Conservation (phyloP, 2,329 filamentous ascomycete genomes). For the Alternaria sp. region DNA sequence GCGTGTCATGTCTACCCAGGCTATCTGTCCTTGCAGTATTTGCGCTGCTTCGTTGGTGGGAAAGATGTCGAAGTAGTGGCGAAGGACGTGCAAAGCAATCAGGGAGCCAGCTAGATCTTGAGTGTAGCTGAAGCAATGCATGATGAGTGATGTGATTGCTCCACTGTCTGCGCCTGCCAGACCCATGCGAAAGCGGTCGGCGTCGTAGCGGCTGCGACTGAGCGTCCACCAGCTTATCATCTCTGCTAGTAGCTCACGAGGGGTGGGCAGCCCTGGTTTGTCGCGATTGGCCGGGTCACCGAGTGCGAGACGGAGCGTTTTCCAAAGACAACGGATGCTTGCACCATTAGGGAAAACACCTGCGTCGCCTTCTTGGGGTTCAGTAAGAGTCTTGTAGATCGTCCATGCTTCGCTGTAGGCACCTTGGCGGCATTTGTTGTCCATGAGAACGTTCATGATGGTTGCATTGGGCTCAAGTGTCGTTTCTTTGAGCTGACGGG, state of each 20-base stretch:
- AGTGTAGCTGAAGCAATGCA: slow-evolving; percentile 45
- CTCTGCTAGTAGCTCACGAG: slow-evolving; percentile 40
- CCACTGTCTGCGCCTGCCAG: slow-evolving; percentile 29
- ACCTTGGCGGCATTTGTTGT: slow-evolving; percentile 37
- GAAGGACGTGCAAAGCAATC: slow-evolving; percentile 42
- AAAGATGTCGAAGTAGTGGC: slow-evolving; percentile 32
- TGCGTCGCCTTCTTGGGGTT: slow-evolving; percentile 17
- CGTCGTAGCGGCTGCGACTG: slow-evolving; percentile 31
- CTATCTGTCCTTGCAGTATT: slow-evolving; percentile 37
- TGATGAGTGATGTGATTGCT: slow-evolving; percentile 35
- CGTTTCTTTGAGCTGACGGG: slow-evolving; percentile 30
- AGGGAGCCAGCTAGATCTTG: slow-evolving; percentile 44
- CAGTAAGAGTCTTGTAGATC: slow-evolving; percentile 36
- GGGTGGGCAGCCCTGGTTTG: slow-evolving; percentile 33
- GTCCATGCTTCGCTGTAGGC: slow-evolving; percentile 38
- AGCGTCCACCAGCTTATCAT: slow-evolving; percentile 39
- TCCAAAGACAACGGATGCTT: slow-evolving; percentile 41
- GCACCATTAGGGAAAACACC: slow-evolving; percentile 41
- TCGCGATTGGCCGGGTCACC: slow-evolving; percentile 24
- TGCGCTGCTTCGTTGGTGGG: slow-evolving; percentile 27
- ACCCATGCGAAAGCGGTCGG: slow-evolving; percentile 34
- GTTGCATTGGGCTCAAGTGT: slow-evolving; percentile 28
- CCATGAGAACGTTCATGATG: slow-evolving; percentile 45
- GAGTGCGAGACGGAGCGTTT: slow-evolving; percentile 39
- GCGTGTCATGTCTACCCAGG: slow-evolving; percentile 36